Percentiles rank a stretch among this genome's conserved stretches.
Conservation (phyloP, 2,329 filamentous ascomycete genomes). For the Aspergillus sclerotialis region DNA sequence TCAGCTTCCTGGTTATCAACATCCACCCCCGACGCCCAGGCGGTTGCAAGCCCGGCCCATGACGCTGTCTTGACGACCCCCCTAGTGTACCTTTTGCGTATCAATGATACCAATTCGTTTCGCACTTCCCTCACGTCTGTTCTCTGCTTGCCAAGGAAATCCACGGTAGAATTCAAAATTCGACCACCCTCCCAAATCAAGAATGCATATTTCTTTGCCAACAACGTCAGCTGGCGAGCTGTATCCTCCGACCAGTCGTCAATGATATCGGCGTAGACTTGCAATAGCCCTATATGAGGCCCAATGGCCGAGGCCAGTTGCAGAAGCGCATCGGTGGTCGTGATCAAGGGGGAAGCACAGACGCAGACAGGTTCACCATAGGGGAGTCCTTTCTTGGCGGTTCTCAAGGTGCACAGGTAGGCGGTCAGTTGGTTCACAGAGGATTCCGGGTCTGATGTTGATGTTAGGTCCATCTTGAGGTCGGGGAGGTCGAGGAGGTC, state of each 20-base stretch:
- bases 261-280: constrained; percentile 57
- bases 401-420: constrained; percentile 29
- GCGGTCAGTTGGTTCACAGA: constrained; percentile 28
- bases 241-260: constrained; percentile 54
- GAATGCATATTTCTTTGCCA: constrained; percentile 32
- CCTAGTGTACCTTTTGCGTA: constrained; percentile 33
- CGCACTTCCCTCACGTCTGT: constrained; percentile 22
- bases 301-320: constrained; percentile 52
- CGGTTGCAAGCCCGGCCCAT: constrained; percentile 33
- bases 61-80: constrained; percentile 30
- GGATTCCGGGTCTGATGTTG: constrained; percentile 12
- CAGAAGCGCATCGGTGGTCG: constrained; percentile 49
- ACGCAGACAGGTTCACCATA: constrained; percentile 32
- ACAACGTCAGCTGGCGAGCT: constrained; percentile 30
- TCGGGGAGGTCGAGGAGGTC: neutral
- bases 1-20: constrained; percentile 32
- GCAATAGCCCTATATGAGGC: constrained; percentile 54
- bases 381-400: constrained; percentile 29
- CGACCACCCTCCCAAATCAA: constrained; percentile 36
- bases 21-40: constrained; percentile 30
- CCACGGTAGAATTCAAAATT: constrained; percentile 29
- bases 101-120: constrained; percentile 26
- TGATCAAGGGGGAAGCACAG: constrained; percentile 52
- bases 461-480: constrained; percentile 10
- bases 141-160: constrained; percentile 22